phyloP scores from a whole-genome alignment of 108 stramenopile species.

The Stephanodiscus triporus region DNA sequence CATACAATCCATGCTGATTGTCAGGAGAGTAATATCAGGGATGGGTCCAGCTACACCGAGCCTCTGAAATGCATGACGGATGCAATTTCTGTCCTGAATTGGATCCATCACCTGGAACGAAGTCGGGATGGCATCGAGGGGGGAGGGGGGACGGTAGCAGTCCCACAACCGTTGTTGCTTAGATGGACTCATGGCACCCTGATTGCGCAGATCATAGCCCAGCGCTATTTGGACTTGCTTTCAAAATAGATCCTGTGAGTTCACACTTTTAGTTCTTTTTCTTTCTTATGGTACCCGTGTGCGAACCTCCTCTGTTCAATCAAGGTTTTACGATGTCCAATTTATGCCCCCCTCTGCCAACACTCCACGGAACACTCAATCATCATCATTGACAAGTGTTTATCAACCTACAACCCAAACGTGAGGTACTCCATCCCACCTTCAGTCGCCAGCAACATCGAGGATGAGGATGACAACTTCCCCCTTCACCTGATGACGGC shows the following conservation, averaged over 20 bases:
- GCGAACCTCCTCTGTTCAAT: too few species aligned
- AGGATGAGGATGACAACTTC: slow-evolving; percentile 42
- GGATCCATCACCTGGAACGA: slow-evolving; percentile 52
- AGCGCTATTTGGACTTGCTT: slow-evolving; percentile 52
- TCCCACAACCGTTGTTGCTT: slow-evolving; percentile 48
- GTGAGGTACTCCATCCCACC: slow-evolving; percentile 46
- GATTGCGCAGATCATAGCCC: slow-evolving; percentile 83
- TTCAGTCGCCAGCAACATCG: neutral
- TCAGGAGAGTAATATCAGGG: too few species aligned
- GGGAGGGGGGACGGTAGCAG: neutral
- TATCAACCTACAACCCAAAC: slow-evolving; percentile 84
- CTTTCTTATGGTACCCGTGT: neutral
- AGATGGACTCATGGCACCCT: slow-evolving; percentile 90
- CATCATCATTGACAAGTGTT: slow-evolving; percentile 43
- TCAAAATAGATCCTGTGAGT: slow-evolving; percentile 74
- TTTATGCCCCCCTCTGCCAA: too few species aligned
- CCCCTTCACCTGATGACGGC: slow-evolving; percentile 34
- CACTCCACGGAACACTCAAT: too few species aligned
- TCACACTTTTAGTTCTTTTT: neutral
- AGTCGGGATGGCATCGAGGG: neutral
- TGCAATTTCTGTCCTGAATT: slow-evolving; percentile 75
- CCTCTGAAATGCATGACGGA: slow-evolving; percentile 78
- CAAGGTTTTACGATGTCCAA: too few species aligned
- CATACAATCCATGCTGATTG: too few species aligned
- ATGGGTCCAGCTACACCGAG: slow-evolving; percentile 60